A percentile compares a stretch with the other conserved stretches of the same genome.
phyloP scores from a whole-genome alignment of 306 rosid genomes.

The Dalbergia cultrata region DNA sequence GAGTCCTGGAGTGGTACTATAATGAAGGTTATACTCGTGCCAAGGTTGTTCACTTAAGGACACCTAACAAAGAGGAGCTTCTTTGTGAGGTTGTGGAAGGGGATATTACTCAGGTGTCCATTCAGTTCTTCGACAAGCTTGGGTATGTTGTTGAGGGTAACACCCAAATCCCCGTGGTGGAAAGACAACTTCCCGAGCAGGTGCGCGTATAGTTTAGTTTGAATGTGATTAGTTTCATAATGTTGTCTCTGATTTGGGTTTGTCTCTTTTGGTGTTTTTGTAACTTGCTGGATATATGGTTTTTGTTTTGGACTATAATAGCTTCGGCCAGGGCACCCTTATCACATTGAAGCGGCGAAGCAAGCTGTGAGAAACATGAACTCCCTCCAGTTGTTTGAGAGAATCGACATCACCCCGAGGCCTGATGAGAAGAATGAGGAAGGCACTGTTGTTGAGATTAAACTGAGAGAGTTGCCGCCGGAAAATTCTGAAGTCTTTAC shows the following conservation, averaged over 20 bases:
- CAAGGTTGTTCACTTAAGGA: constrained; percentile 77
- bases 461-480: constrained; percentile 77
- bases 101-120: constrained; percentile 72
- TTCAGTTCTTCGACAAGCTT: constrained; percentile 81
- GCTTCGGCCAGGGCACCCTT: constrained; percentile 74
- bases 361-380: constrained; percentile 83
- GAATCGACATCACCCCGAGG: constrained; percentile 81
- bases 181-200: constrained; percentile 78
- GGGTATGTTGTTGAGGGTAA: constrained; percentile 83
- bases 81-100: constrained; percentile 91
- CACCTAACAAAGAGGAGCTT: constrained; percentile 72
- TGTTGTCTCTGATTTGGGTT: background rate
- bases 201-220: constrained; percentile 5
- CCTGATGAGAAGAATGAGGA: constrained; percentile 86
- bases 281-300: constrained; percentile 41
- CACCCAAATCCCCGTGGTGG: constrained; percentile 74
- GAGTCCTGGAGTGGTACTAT: constrained; percentile 83
- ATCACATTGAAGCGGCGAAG: constrained; percentile 83
- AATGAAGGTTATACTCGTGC: constrained; percentile 84
- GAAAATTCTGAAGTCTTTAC: constrained; percentile 78
- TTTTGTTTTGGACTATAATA: constrained; percentile 42
- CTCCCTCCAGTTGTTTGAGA: constrained; percentile 74
- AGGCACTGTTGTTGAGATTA: constrained; percentile 80
- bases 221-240: background rate
- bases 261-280: background rate